Conservation (phyloP, 192 early-diverging fungal species). For the Phlyctochytrium bullatum region DNA sequence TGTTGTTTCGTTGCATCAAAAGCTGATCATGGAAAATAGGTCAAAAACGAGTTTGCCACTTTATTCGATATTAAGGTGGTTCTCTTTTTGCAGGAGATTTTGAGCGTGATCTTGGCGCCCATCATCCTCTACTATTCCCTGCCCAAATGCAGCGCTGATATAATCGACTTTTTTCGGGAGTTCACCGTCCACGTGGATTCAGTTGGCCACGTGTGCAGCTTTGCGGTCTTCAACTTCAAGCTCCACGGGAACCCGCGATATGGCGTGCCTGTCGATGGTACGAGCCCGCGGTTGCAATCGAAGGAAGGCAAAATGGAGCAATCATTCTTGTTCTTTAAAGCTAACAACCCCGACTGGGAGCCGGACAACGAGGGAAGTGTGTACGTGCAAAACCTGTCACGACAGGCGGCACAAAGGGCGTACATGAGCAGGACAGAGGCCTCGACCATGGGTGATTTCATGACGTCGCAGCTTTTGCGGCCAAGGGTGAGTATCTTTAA, state of each 20-base stretch:
- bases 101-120: conserved; percentile 78
- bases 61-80: conserved; percentile 79
- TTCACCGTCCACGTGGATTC: conserved; percentile 90
- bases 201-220: conserved; percentile 93
- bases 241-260: conserved; percentile 80
- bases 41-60: conserved; percentile 72
- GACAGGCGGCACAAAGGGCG: background rate
- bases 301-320: conserved; percentile 98
- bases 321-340: conserved; percentile 94
- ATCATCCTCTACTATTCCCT: conserved; percentile 77
- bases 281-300: conserved; percentile 60
- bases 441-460: conserved; percentile 20
- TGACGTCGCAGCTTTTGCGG: too few species aligned
- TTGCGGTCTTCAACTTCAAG: conserved; percentile 94
- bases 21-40: too few species aligned
- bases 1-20: background rate
- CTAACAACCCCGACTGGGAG: conserved; percentile 93
- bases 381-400: conserved; percentile 52
- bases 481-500: too few species aligned
- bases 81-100: conserved; percentile 78
- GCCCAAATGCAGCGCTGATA: conserved; percentile 66
- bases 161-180: conserved; percentile 94
- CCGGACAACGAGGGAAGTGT: conserved; percentile 74
- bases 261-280: conserved; percentile 61
- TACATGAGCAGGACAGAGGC: too few species aligned